Evolutionary conservation across 371 early-diverging fungal species (phyloP).

Genomic region (Zopfochytrium polystomum): DNA sequence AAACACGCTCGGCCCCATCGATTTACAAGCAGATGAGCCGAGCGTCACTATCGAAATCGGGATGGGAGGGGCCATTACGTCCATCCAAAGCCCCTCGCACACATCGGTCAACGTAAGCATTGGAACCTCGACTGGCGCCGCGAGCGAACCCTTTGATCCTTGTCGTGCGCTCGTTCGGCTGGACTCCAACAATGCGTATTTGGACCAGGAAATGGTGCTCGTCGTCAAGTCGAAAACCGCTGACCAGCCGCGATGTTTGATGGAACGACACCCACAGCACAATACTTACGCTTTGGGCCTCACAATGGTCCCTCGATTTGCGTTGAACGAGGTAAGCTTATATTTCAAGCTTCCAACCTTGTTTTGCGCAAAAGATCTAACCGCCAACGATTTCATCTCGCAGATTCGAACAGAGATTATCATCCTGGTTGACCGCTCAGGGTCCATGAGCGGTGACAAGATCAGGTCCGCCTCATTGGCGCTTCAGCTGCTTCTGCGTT

Average conservation of each 20-base stretch:
- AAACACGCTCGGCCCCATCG: too few relatives aligned
- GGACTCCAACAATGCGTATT: constrained; percentile 2
- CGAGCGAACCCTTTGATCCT: constrained; percentile 5
- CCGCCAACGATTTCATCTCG: background rate
- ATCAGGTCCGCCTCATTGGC: constrained; percentile 22
- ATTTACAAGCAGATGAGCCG: too few relatives aligned
- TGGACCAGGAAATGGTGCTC: constrained; percentile 31
- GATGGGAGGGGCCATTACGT: constrained; percentile 19
- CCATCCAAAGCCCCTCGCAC: constrained; percentile 5
- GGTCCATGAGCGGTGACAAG: constrained; percentile 26
- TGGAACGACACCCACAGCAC: constrained; percentile 41
- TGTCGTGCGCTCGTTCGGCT: constrained; percentile 5
- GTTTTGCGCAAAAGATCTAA: background rate
- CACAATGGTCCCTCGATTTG: constrained; percentile 47
- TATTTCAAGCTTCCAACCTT: background rate
- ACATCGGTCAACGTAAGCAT: constrained; percentile 5
- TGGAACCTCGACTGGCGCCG: background rate
- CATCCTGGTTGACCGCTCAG: constrained; percentile 48
- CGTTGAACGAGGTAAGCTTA: constrained; percentile 26
- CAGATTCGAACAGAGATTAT: constrained; percentile 41
- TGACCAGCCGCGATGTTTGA: constrained; percentile 35
- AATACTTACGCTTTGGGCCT: constrained; percentile 38
- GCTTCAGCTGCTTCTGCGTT: constrained; percentile 38
- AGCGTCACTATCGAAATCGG: too few relatives aligned
- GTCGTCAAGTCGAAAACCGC: constrained; percentile 29